Evolutionary conservation across 2,329 filamentous ascomycete genomes (phyloP).

Genomic region (Nothophaeocryptopus gaeumannii): DNA sequence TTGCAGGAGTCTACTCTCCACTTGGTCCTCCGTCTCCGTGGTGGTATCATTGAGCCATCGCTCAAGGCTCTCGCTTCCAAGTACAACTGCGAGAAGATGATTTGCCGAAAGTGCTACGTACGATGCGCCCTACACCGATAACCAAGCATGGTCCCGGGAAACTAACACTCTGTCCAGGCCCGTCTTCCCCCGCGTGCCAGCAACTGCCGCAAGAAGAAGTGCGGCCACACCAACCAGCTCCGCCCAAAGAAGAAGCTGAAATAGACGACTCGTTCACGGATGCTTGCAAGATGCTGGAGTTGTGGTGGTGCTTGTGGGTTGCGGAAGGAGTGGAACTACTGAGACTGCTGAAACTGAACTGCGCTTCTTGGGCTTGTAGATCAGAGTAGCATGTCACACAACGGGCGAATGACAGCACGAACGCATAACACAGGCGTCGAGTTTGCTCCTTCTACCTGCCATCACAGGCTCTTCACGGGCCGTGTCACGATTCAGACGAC

Average conservation of each 20-base stretch:
- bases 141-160: conserved; percentile 19
- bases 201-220: conserved; percentile 99
- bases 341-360: too few relatives aligned
- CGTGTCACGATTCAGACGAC: too few relatives aligned
- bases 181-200: conserved; percentile 96
- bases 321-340: too few relatives aligned
- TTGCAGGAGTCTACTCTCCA: conserved; percentile 94
- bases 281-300: conserved; percentile 11
- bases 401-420: conserved; percentile 6
- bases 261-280: conserved; percentile 46
- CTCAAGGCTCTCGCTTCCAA: conserved; percentile 97
- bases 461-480: too few relatives aligned
- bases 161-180: conserved; percentile 43
- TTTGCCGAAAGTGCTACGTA: conserved; percentile 99
- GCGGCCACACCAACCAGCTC: conserved; percentile 99
- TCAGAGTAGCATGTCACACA: conserved; percentile 6
- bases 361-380: neutral
- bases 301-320: conserved; percentile 6
- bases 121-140: conserved; percentile 33
- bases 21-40: conserved; percentile 96
- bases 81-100: conserved; percentile 99
- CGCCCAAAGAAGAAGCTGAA: conserved; percentile 99
- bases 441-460: too few relatives aligned
- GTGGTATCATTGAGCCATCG: conserved; percentile 98
- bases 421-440: neutral